Base-by-base conservation (phyloP, 768 basidiomycete genomes). In the Sistotremastrum suecicum region DNA sequence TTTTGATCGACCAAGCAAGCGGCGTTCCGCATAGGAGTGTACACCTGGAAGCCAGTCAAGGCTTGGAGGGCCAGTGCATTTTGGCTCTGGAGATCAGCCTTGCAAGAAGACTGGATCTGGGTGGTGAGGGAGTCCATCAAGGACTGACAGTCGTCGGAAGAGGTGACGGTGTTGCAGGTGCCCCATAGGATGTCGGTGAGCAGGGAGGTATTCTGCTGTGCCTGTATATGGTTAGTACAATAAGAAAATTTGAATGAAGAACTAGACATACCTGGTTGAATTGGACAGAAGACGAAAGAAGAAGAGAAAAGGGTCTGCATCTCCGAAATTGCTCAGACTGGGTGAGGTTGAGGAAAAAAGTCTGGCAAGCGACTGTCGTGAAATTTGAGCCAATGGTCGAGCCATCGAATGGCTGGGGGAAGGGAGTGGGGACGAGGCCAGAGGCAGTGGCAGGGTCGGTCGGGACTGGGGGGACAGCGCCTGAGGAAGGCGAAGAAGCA, bases 331-430 rank as follows among this genome's bases (percentile, higher is more conserved):
- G 54, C 4, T 58, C 41, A 3, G 69, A 61, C 49, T 66, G 65
- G 0, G 83, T 82, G 79, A 90, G 88, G 50, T 83, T 84, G 10
- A 63, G 51, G 58, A 90, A 83, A 60, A 88, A 90, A 39, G 69
- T 66, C 41, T 74, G 70, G 56, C 88, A 92, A 39, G 67, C 60
- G 9, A 60, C 51, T 34, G 76, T 75, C 10, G 80, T 75, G 55
- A 84, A 87, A 58, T 86, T 83, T 38, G 68, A 59, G 10, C 72
- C 64, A 42, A 89, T 57, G 3, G 70, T 69, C 4, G 71, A 66
- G 20, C 20, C 20, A 55, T 85, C 85, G 56, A 78, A 78, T 0
- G 83, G 70, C 50, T 84, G 83, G 3, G 83, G 83, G 58, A 89
- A 87, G 0, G 86, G 86, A 4, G 74, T 76, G 5, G 84, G 83